Conservation (phyloP, 1,284 basidiomycete genomes). For the Pulveroboletus ridleyi region DNA sequence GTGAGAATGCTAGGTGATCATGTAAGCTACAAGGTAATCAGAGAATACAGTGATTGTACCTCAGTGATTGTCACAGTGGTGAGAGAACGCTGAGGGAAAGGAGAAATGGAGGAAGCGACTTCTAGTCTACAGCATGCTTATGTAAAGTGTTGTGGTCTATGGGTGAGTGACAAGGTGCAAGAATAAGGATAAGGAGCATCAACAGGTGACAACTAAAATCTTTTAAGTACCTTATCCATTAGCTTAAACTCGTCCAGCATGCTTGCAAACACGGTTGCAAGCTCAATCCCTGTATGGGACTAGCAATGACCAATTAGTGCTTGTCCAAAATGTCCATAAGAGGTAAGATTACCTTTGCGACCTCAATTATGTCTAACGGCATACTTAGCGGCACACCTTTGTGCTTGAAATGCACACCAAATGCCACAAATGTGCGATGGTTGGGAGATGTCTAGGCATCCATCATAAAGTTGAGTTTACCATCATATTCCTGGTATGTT, state of each 20-base stretch:
- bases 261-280: background rate
- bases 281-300: slow-evolving; percentile 1
- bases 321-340: background rate
- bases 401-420: background rate
- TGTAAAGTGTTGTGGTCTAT: too few species aligned
- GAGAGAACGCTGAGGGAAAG: too few species aligned
- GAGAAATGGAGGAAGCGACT: too few species aligned
- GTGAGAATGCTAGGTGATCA: too few species aligned
- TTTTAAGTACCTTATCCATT: background rate
- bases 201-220: background rate
- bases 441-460: background rate
- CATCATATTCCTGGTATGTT: too few species aligned
- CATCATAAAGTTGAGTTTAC: too few species aligned
- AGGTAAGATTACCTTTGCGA: slow-evolving; percentile 1
- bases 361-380: background rate
- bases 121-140: too few species aligned
- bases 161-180: too few species aligned
- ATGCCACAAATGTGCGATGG: slow-evolving; percentile 8
- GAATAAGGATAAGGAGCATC: too few species aligned
- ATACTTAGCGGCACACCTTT: background rate
- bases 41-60: too few species aligned
- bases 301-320: background rate
- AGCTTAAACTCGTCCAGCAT: background rate
- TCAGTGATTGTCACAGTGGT: too few species aligned
- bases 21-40: too few species aligned